Evolutionary conservation across 2,329 filamentous ascomycete genomes (phyloP).

Genomic region (Ceratocystis alfenasii): DNA sequence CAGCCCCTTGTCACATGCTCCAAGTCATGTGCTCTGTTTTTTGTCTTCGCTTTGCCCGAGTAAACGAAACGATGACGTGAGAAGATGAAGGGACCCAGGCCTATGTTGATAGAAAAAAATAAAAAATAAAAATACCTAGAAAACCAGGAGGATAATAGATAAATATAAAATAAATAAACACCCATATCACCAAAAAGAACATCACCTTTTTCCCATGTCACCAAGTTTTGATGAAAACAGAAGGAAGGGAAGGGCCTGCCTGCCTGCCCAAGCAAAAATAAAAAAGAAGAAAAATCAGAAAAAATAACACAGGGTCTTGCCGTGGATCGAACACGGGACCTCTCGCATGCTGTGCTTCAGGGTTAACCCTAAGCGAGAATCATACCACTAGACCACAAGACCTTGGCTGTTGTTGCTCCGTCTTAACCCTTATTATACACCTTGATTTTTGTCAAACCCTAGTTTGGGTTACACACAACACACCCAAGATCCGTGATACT

Average conservation of each 20-base stretch:
- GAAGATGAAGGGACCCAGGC: not conserved
- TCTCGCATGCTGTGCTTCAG: constrained; percentile 26
- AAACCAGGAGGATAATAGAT: no score
- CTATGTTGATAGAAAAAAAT: not conserved
- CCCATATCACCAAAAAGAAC: not conserved
- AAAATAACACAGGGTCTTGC: constrained; percentile 17
- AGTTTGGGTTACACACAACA: no score
- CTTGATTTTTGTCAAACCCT: not conserved
- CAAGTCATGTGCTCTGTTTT: constrained; percentile 3
- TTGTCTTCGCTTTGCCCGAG: not conserved
- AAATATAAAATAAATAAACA: not conserved
- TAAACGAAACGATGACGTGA: not conserved
- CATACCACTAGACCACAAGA: constrained; percentile 56
- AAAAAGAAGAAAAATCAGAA: not conserved
- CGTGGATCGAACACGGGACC: constrained; percentile 26
- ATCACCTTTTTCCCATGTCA: not conserved
- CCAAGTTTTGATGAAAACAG: not conserved
- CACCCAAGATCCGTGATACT: not conserved
- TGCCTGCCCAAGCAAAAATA: not conserved
- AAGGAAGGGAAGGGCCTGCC: no score
- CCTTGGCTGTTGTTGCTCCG: constrained; percentile 22
- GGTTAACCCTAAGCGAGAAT: constrained; percentile 55
- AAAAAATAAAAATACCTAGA: not conserved
- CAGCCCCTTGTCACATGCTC: not conserved
- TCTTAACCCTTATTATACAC: not conserved